phyloP scores from a whole-genome alignment of 176 grass and related monocot species.

The Saccharum spontaneum region DNA sequence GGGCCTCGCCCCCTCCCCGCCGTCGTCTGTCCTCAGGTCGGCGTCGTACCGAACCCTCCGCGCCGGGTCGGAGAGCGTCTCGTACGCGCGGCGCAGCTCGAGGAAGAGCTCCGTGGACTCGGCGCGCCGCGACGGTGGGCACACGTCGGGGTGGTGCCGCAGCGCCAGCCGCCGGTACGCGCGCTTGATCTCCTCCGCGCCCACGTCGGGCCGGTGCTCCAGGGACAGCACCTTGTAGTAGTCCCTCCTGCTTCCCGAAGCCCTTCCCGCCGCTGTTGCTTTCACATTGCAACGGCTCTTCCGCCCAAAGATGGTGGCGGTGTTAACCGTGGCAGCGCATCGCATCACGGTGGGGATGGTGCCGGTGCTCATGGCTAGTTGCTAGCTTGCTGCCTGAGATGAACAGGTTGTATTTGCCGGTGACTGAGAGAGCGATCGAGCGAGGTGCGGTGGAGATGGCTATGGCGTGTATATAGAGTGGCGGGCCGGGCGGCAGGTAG shows the following conservation, averaged over 20 bases:
- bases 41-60: constrained; percentile 52
- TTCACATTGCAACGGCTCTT: background rate
- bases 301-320: background rate
- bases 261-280: background rate
- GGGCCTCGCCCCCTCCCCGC: background rate
- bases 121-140: constrained; percentile 43
- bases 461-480: background rate
- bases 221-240: constrained; percentile 61
- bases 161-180: constrained; percentile 72
- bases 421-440: background rate
- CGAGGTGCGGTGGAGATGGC: background rate
- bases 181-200: constrained; percentile 61
- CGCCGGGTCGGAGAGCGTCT: constrained; percentile 68
- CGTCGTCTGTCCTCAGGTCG: background rate
- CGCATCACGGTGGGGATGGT: background rate
- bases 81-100: constrained; percentile 70
- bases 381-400: background rate
- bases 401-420: background rate
- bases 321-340: background rate
- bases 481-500: background rate
- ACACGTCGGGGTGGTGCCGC: constrained; percentile 72
- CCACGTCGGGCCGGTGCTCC: constrained; percentile 34
- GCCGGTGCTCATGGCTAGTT: constrained; percentile 16
- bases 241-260: background rate
- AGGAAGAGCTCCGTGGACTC: constrained; percentile 64